A percentile compares a stretch with the other conserved stretches of the same genome.
phyloP scores from a whole-genome alignment of 257 asterid species.

The Solanum boliviense region DNA sequence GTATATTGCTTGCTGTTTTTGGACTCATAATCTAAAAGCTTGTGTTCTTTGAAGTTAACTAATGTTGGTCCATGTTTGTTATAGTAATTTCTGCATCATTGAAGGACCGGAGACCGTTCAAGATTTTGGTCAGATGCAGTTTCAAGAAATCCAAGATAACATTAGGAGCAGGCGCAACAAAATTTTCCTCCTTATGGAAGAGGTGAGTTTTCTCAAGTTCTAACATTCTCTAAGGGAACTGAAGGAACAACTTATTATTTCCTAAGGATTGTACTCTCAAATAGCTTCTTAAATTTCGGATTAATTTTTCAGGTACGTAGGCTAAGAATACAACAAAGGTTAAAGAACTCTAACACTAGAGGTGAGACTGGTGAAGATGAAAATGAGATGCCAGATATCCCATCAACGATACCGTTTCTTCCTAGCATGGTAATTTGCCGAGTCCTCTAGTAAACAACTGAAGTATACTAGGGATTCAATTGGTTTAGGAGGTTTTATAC shows the following conservation, averaged over 20 bases:
- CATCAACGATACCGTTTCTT: slow-evolving; percentile 84
- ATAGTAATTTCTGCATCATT: slow-evolving; percentile 87
- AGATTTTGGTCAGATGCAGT: slow-evolving; percentile 91
- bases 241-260: background rate
- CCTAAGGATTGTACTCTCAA: background rate
- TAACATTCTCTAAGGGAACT: background rate
- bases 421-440: slow-evolving; percentile 60
- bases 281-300: background rate
- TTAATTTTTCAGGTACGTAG: slow-evolving; percentile 51
- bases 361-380: slow-evolving; percentile 25
- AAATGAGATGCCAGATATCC: slow-evolving; percentile 85
- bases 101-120: slow-evolving; percentile 94
- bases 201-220: slow-evolving; percentile 33
- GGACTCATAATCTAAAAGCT: background rate
- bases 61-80: background rate
- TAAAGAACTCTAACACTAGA: slow-evolving; percentile 29
- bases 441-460: background rate
- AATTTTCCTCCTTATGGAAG: slow-evolving; percentile 91
- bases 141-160: slow-evolving; percentile 80
- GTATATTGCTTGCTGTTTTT: background rate
- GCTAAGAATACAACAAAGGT: slow-evolving; percentile 72
- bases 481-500: background rate
- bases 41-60: background rate
- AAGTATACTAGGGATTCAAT: background rate
- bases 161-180: slow-evolving; percentile 75